These are phyloP conservation scores for Cercophora newfieldiana DNA, from an alignment of 495 filamentous ascomycete species.

Conservation along the genomic window DNA sequence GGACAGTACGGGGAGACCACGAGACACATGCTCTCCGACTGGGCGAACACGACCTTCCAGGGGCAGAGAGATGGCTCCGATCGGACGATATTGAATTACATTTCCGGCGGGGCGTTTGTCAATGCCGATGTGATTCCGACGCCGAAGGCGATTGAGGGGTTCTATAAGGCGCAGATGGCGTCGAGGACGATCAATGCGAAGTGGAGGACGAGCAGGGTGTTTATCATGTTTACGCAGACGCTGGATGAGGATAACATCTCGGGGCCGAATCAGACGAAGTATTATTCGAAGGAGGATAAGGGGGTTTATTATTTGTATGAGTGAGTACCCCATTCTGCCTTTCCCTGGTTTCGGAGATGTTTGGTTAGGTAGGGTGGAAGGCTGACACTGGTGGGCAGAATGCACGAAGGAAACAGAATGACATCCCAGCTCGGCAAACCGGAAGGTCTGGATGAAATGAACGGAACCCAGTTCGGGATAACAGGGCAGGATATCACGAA, in stretches of 20 bases:
- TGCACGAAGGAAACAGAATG: constrained; percentile 5
- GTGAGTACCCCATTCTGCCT: constrained; percentile 2
- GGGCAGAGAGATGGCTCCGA: constrained; percentile 1
- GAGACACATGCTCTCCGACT: background rate
- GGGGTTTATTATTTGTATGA: constrained; percentile 8
- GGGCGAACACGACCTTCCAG: constrained; percentile 8
- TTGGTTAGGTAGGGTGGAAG: no score
- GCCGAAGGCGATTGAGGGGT: background rate
- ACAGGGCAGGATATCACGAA: background rate
- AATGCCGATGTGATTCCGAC: background rate
- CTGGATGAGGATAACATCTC: constrained; percentile 3
- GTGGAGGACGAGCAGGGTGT: constrained; percentile 6
- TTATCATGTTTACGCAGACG: constrained; percentile 9
- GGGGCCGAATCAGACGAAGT: constrained; percentile 10
- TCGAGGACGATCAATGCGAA: constrained; percentile 13
- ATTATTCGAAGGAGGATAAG: constrained; percentile 11
- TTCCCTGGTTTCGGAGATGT: background rate
- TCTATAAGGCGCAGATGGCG: constrained; percentile 11
- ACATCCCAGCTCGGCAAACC: background rate
- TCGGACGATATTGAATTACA: constrained; percentile 4
- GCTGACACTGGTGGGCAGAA: background rate
- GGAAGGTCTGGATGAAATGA: constrained; percentile 6
- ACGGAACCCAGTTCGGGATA: constrained; percentile 14
- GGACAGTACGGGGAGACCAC: background rate
- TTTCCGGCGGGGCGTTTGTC: constrained; percentile 4